These are phyloP conservation scores for Sechiopsis laciniata DNA, from an alignment of 306 rosid species.

Conservation along the genomic window DNA sequence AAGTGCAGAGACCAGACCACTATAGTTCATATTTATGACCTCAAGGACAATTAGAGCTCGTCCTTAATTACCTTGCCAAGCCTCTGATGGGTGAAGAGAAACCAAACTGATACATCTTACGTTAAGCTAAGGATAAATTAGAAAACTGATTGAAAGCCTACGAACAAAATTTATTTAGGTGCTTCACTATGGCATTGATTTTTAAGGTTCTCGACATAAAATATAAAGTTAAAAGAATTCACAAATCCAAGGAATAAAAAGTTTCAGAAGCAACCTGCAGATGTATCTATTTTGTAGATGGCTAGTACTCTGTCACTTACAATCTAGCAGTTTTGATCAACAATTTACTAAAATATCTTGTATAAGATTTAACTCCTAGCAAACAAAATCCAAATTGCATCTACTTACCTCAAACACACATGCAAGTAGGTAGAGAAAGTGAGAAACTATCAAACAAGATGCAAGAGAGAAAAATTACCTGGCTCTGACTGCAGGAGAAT, in stretches of 20 bases:
- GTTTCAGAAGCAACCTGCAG: background rate
- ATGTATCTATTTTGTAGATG: background rate
- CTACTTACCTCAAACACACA: background rate
- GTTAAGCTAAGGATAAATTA: background rate
- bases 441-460: background rate
- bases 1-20: background rate
- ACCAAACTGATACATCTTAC: background rate
- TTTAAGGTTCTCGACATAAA: background rate
- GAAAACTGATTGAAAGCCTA: background rate
- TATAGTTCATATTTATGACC: background rate
- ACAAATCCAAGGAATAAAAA: too few relatives aligned
- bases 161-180: background rate
- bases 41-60: background rate
- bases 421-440: background rate
- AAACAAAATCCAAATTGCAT: background rate
- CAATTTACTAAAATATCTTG: background rate
- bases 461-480: slow-evolving; percentile 40
- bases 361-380: background rate
- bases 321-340: slow-evolving; percentile 6
- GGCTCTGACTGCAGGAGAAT: slow-evolving; percentile 41
- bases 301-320: background rate
- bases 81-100: background rate
- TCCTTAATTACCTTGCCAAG: background rate
- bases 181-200: slow-evolving; percentile 1
- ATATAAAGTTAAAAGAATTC: too few relatives aligned